phyloP scores from a whole-genome alignment of 140 eudicot species.

The Oenanthe javanica region DNA sequence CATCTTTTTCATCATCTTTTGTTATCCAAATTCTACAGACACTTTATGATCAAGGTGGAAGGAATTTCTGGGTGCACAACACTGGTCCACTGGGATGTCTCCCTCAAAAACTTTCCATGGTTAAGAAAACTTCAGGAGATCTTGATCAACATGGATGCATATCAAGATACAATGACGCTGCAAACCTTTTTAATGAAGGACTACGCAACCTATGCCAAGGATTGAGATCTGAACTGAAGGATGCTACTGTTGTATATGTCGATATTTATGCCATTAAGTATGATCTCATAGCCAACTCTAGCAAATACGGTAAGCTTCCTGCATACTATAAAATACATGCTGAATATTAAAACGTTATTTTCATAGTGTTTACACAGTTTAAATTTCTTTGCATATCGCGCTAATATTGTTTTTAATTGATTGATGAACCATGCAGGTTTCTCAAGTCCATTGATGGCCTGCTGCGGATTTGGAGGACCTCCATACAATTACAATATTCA shows the following conservation, averaged over 20 bases:
- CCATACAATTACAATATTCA: slow-evolving; percentile 73
- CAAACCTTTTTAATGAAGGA: slow-evolving; percentile 64
- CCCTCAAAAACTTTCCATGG: slow-evolving; percentile 63
- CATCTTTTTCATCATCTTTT: background rate
- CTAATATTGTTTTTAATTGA: background rate
- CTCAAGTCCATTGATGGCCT: slow-evolving; percentile 67
- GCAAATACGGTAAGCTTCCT: slow-evolving; percentile 48
- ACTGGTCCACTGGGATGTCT: slow-evolving; percentile 95
- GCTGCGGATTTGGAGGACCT: slow-evolving; percentile 92
- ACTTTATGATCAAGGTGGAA: slow-evolving; percentile 69
- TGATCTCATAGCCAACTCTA: slow-evolving; percentile 67
- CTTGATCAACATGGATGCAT: slow-evolving; percentile 66
- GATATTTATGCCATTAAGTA: slow-evolving; percentile 76
- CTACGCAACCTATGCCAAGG: slow-evolving; percentile 40
- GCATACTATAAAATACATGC: background rate
- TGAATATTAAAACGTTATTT: background rate
- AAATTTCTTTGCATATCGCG: background rate
- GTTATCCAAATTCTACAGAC: slow-evolving; percentile 20
- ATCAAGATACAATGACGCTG: slow-evolving; percentile 56
- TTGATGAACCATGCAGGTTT: slow-evolving; percentile 39
- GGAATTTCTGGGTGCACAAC: slow-evolving; percentile 91
- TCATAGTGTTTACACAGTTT: background rate
- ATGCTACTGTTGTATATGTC: slow-evolving; percentile 61
- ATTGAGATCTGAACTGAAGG: slow-evolving; percentile 61
- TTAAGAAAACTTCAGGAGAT: slow-evolving; percentile 23